Evolutionary conservation across 352 stramenopile species (phyloP), one percentile per base, ranked within the genome.

Genomic region (Globisporangium iwayamae): DNA sequence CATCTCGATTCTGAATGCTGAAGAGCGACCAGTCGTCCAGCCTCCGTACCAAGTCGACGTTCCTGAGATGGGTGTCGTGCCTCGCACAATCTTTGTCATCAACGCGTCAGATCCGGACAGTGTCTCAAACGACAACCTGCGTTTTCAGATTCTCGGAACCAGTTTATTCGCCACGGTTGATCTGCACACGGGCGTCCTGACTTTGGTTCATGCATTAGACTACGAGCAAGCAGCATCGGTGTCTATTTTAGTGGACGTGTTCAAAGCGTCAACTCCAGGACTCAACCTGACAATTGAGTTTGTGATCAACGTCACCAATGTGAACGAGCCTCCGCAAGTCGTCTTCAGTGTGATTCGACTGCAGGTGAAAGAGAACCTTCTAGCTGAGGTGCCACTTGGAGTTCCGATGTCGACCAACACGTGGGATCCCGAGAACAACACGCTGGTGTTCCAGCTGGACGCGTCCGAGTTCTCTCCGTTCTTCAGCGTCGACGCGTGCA

Each of bases 391-490:
- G 1, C 47, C 63, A 7, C 56, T 86, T 41, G 79, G 79, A 16
- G 45, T 64, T 13, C 20, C 66, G 5, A 18, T 89, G 25, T 66
- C 60, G n/a, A 43, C 52, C 1, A 68, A 60, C 39, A 58, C 79
- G 2, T 89, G 77, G 77, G 79, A 86, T 45, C 79, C 79, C 8
- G 79, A 89, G 51, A 89, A 86, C 52, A 69, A 85, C 47, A 79
- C 66, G 3, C 20, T 86, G 0, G 69, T 55, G 18, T 89, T 79
- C 28, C 51, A 73, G 16, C 55, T 89, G 14, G 69, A 83, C 13
- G 38, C 71, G 5, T 86, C 79, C 0, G 65, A 76, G 20, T 74
- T 74, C 53, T 86, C 79, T 4, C 51, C 20, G 18, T 82, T 68
- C 47, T 89, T 89, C 38, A 69, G 48, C 0, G 13, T 89, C 3